These are phyloP conservation scores for Taphrina sp. DNA, from an alignment of 1,139 yeast genomes.

Conservation along the genomic window DNA sequence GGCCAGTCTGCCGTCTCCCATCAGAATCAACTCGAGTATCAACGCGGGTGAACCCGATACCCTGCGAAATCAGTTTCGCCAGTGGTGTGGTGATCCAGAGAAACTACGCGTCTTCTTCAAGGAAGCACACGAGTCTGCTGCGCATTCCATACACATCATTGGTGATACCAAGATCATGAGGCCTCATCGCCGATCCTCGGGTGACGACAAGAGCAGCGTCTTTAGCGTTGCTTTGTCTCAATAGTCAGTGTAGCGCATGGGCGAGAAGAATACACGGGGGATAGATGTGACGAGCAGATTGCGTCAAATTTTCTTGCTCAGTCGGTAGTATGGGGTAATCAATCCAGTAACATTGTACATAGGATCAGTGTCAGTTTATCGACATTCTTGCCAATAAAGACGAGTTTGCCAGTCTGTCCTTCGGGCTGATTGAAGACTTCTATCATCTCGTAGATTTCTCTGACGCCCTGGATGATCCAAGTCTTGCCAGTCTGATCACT, in stretches of 20 bases:
- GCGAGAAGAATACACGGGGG: too few species aligned
- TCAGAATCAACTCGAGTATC: constrained; percentile 8
- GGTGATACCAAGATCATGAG: too few species aligned
- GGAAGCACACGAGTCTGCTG: too few species aligned
- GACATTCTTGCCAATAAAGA: constrained; percentile 69
- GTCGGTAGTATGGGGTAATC: background rate
- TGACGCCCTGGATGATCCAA: constrained; percentile 81
- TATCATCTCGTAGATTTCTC: constrained; percentile 75
- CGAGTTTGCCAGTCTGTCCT: constrained; percentile 56
- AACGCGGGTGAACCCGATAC: constrained; percentile 23
- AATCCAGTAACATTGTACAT: constrained; percentile 7
- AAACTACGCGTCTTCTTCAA: constrained; percentile 21
- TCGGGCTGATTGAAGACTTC: constrained; percentile 36
- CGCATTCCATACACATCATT: too few species aligned
- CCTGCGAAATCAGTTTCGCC: constrained; percentile 21
- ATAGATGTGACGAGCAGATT: too few species aligned
- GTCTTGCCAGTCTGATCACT: constrained; percentile 49
- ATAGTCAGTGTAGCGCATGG: too few species aligned
- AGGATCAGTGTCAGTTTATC: constrained; percentile 13
- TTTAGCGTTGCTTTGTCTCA: constrained; percentile 7
- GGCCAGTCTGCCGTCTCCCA: constrained; percentile 18
- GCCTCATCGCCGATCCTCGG: background rate
- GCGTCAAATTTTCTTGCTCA: too few species aligned
- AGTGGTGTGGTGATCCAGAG: constrained; percentile 21
- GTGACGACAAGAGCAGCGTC: constrained; percentile 11